These are phyloP conservation scores for Bromus sterilis DNA, from an alignment of 176 grass and related monocot genomes.

Conservation along the genomic window DNA sequence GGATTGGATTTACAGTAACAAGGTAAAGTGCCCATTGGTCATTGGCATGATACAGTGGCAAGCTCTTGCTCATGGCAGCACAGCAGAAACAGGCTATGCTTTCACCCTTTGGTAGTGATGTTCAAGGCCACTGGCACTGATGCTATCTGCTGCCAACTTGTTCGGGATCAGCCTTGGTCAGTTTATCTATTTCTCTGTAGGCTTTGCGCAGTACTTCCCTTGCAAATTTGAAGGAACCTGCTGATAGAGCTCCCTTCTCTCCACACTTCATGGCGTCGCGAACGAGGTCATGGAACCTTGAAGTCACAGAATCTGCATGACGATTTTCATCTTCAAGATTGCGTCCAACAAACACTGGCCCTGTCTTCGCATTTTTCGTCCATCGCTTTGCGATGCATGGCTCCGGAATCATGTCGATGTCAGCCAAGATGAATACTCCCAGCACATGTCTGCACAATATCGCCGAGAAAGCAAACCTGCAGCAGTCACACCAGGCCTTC, in stretches of 20 bases:
- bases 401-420: conserved; percentile 37
- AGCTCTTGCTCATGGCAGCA: neutral
- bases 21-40: neutral
- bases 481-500: conserved; percentile 84
- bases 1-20: neutral
- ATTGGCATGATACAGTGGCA: neutral
- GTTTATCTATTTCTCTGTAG: conserved; percentile 71
- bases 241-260: conserved; percentile 75
- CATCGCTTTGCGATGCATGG: conserved; percentile 66
- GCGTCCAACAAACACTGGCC: conserved; percentile 32
- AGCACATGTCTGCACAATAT: conserved; percentile 90
- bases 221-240: conserved; percentile 50
- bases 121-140: neutral
- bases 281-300: conserved; percentile 71
- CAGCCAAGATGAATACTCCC: conserved; percentile 50
- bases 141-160: conserved; percentile 9
- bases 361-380: conserved; percentile 71
- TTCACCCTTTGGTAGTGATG: neutral
- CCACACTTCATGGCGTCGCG: conserved; percentile 55
- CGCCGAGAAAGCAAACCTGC: conserved; percentile 53
- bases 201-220: conserved; percentile 47
- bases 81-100: neutral
- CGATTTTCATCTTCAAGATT: conserved; percentile 37
- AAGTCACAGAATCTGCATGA: conserved; percentile 33
- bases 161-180: conserved; percentile 10